phyloP scores from a whole-genome alignment of 345 rosid genomes.

The Eucalyptus sp. region DNA sequence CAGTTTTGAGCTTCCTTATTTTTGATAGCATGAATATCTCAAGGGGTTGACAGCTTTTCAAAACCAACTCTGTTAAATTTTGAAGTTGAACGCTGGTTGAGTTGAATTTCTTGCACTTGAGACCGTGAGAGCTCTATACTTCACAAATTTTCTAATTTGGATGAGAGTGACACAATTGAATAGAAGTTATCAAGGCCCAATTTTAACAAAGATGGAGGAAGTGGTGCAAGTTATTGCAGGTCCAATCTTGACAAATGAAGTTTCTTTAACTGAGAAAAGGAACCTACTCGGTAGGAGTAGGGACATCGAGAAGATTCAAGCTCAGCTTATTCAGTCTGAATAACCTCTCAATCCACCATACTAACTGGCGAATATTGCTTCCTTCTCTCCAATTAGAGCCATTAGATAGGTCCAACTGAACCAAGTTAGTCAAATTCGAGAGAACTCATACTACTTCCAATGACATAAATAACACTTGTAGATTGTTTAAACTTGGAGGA shows the following conservation, averaged over 20 bases:
- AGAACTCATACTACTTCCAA: accelerated
- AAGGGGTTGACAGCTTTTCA: accelerated
- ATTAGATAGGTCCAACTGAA: not conserved
- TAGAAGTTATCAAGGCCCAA: not conserved
- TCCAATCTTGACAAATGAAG: not conserved
- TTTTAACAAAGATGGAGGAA: not conserved
- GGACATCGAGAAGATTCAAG: no score
- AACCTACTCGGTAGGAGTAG: accelerated
- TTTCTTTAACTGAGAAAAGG: no score
- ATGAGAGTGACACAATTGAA: not conserved
- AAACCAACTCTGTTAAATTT: no score
- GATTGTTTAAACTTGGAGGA: not conserved
- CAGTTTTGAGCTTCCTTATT: not conserved
- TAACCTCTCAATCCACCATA: no score
- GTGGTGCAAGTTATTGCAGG: accelerated
- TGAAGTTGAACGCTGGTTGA: not conserved
- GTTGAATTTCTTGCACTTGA: not conserved
- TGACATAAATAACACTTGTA: accelerated
- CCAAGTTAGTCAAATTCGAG: not conserved
- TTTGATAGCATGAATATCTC: not conserved
- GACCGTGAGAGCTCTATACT: not conserved
- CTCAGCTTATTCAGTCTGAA: no score
- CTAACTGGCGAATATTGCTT: accelerated
- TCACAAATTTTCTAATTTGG: not conserved
- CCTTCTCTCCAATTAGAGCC: not conserved